These are phyloP conservation scores for Rosa hybrid DNA, from an alignment of 331 rosid genomes.

Conservation along the genomic window DNA sequence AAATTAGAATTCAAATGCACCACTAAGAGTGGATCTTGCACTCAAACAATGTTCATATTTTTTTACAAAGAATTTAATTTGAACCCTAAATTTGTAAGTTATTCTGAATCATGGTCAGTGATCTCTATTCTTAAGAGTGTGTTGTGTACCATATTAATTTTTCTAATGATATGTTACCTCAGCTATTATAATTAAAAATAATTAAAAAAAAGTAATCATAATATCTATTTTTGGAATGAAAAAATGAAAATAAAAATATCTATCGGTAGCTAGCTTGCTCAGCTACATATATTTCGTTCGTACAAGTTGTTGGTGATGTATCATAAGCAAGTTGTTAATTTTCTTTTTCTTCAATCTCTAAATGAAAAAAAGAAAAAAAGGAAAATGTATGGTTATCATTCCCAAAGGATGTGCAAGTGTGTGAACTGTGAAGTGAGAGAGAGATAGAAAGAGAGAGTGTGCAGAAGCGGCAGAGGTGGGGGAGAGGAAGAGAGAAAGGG, in stretches of 20 bases:
- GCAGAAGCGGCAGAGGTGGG: conserved; percentile 78
- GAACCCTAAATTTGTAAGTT: background rate
- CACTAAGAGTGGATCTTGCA: background rate
- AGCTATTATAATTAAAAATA: no score
- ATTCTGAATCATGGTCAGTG: no score
- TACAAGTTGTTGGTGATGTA: conserved; percentile 34
- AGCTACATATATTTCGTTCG: conserved; percentile 17
- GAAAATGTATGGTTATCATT: conserved; percentile 51
- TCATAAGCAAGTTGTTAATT: conserved; percentile 24
- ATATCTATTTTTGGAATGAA: no score
- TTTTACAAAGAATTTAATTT: background rate
- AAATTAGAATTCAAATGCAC: background rate
- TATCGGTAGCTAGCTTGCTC: background rate
- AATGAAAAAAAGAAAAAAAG: background rate
- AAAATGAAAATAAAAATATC: background rate
- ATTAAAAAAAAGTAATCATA: no score
- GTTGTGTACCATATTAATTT: no score
- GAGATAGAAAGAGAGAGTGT: conserved; percentile 29
- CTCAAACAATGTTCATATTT: background rate
- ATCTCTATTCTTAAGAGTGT: no score
- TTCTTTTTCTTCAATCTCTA: background rate
- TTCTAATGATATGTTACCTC: no score
- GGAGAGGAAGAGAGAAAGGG: conserved; percentile 74
- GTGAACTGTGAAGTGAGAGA: background rate
- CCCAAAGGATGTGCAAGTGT: conserved; percentile 38